These are phyloP conservation scores for Neoarthrinium moseri DNA, from an alignment of 2,329 filamentous ascomycete species.

Conservation along the genomic window DNA sequence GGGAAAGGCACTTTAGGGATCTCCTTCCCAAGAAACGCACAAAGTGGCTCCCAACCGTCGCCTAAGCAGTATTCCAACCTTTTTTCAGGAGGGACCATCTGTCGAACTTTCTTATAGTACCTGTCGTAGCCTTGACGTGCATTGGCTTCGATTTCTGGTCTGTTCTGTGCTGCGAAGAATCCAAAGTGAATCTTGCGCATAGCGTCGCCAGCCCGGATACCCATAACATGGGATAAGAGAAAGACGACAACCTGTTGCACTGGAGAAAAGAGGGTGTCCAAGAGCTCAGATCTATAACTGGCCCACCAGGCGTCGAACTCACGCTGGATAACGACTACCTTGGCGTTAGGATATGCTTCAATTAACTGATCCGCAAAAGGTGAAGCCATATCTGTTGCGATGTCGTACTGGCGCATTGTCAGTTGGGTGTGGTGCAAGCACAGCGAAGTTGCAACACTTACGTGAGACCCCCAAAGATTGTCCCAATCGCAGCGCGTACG, in stretches of 20 bases:
- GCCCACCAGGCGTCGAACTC: slow-evolving; percentile 21
- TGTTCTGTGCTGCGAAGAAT: slow-evolving; percentile 7
- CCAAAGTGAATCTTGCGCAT: slow-evolving; percentile 11
- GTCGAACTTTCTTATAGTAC: background rate
- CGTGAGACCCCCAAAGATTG: slow-evolving; percentile 7
- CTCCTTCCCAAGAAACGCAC: background rate
- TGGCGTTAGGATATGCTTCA: slow-evolving; percentile 19
- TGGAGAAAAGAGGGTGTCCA: slow-evolving; percentile 15
- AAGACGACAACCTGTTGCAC: background rate
- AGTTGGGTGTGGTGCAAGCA: background rate
- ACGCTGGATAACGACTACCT: slow-evolving; percentile 20
- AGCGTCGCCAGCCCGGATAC: background rate
- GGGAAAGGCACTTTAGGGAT: background rate
- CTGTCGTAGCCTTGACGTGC: background rate
- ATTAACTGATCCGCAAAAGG: slow-evolving; percentile 17
- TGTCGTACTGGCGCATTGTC: too few relatives aligned
- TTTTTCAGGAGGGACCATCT: background rate
- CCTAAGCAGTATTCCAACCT: background rate
- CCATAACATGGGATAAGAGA: slow-evolving; percentile 21
- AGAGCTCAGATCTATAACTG: slow-evolving; percentile 20
- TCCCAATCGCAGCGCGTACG: background rate
- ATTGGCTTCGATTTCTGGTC: background rate
- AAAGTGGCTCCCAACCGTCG: slow-evolving; percentile 2
- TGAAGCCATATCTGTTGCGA: slow-evolving; percentile 17
- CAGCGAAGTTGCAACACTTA: background rate